Evolutionary conservation across 164 flowering plant species (phyloP).

Genomic region (Hamamelis virginiana): DNA sequence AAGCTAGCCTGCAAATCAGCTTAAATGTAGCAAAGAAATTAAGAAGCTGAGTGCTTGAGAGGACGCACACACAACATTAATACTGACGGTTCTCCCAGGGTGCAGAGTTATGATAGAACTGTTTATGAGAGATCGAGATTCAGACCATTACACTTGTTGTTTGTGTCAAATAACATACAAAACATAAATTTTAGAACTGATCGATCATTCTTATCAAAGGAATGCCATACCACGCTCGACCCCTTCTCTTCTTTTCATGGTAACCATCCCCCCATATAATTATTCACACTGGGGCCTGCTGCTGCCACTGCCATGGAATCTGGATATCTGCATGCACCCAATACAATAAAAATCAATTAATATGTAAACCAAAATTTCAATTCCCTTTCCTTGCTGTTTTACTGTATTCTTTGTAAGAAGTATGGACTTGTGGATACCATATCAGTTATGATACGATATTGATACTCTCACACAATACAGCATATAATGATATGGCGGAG

Average conservation of each 20-base stretch:
- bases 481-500: too few species aligned
- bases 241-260: conserved; percentile 33
- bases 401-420: too few species aligned
- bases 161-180: background rate
- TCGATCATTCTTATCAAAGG: background rate
- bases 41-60: too few species aligned
- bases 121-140: background rate
- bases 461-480: too few species aligned
- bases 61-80: too few species aligned
- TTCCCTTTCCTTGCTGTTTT: background rate
- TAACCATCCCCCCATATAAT: conserved; percentile 78
- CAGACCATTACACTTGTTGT: too few species aligned
- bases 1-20: too few species aligned
- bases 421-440: too few species aligned
- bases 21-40: too few species aligned
- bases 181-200: background rate
- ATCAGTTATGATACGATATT: too few species aligned
- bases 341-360: background rate
- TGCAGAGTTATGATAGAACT: background rate
- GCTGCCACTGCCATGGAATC: conserved; percentile 54
- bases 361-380: background rate
- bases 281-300: conserved; percentile 73
- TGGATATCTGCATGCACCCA: conserved; percentile 37
- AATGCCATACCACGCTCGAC: too few species aligned
- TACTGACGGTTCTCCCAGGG: background rate